A percentile compares a stretch with the other conserved stretches of the same genome.
Evolutionary conservation across 2,329 filamentous ascomycete species (phyloP).

Genomic region (Neofusicoccum cordaticola): DNA sequence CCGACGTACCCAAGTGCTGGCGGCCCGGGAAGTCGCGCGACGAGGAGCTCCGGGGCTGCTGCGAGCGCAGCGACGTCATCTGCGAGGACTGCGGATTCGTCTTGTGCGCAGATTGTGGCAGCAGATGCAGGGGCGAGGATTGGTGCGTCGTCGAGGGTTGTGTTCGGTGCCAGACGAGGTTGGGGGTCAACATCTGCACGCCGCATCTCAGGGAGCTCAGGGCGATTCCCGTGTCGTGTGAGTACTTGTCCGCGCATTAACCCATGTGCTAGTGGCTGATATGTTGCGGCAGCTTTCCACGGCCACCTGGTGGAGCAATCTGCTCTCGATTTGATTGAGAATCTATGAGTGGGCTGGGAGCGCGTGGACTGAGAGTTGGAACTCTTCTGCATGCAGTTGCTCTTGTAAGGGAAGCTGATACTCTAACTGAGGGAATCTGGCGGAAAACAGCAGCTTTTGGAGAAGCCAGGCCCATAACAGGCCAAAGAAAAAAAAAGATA

Average conservation of each 20-base stretch:
- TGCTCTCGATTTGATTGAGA: neutral
- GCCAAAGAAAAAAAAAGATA: no score
- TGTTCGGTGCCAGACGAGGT: neutral
- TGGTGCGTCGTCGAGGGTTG: constrained; percentile 2
- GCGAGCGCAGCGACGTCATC: neutral
- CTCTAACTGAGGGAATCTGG: no score
- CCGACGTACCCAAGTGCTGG: neutral
- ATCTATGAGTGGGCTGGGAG: neutral
- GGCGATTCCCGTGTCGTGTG: neutral
- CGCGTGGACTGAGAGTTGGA: neutral
- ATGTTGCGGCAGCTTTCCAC: neutral
- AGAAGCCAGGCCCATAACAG: no score
- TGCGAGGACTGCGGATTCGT: constrained; percentile 12
- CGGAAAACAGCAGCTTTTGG: no score
- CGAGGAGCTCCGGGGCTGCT: neutral
- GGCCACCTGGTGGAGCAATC: neutral
- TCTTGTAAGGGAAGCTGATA: no score
- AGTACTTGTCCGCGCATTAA: neutral
- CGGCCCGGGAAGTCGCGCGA: neutral
- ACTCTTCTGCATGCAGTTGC: neutral
- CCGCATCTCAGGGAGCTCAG: neutral
- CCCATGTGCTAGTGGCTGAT: neutral
- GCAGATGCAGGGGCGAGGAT: neutral
- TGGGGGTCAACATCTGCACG: constrained; percentile 11
- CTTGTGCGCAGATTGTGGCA: neutral